A percentile compares a stretch with the other conserved stretches of the same genome.
phyloP scores from a whole-genome alignment of 495 filamentous ascomycete species.

The Xylaria flabelliformis region DNA sequence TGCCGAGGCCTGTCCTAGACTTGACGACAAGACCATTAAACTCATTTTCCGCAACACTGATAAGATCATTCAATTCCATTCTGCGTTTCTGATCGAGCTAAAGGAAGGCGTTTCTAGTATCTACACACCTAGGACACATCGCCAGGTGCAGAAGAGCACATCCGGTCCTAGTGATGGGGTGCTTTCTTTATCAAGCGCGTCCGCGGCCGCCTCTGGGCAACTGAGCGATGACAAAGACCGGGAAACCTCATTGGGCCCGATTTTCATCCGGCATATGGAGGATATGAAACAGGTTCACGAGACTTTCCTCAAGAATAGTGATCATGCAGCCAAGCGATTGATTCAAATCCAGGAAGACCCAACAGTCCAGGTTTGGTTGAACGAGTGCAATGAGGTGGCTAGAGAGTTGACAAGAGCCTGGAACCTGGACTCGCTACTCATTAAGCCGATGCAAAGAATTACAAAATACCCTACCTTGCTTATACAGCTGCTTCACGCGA shows the following conservation, averaged over 20 bases:
- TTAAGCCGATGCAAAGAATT: conserved; percentile 94
- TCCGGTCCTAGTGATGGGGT: conserved; percentile 44
- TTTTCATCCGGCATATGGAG: conserved; percentile 73
- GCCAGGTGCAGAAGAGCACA: conserved; percentile 43
- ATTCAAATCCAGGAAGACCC: conserved; percentile 71
- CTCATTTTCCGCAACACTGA: conserved; percentile 89
- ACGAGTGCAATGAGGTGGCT: conserved; percentile 86
- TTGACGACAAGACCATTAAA: conserved; percentile 84
- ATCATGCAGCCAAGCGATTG: conserved; percentile 80
- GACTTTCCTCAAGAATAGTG: conserved; percentile 85
- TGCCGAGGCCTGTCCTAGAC: conserved; percentile 76
- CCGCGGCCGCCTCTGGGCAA: conserved; percentile 41
- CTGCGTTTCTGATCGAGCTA: conserved; percentile 74
- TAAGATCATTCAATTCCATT: conserved; percentile 83
- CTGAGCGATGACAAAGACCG: conserved; percentile 67
- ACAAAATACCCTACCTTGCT: conserved; percentile 91
- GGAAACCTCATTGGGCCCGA: conserved; percentile 76
- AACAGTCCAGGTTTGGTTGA: conserved; percentile 86
- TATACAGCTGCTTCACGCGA: conserved; percentile 75
- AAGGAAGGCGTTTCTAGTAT: conserved; percentile 77
- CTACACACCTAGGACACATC: conserved; percentile 63
- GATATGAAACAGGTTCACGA: conserved; percentile 86
- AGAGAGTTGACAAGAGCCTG: conserved; percentile 89
- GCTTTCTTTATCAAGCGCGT: conserved; percentile 36
- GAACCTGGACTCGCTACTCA: conserved; percentile 90